Percentiles rank a stretch among this genome's conserved stretches.
Evolutionary conservation across 805 yeast genomes (phyloP).

Genomic region (Saccharomycopsis schoenii): DNA sequence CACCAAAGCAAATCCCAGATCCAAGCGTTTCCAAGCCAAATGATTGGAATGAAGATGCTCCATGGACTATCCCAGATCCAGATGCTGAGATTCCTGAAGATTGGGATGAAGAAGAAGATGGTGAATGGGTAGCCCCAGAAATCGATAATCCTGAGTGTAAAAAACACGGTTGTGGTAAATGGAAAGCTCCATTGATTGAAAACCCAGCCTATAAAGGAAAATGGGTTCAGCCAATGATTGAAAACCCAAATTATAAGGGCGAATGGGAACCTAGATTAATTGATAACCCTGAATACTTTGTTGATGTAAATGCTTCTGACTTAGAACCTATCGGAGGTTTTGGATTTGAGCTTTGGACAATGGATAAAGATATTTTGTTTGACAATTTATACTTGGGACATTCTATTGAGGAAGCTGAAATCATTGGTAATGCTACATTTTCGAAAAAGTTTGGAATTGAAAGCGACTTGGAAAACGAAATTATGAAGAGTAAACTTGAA

Average conservation of each 20-base stretch:
- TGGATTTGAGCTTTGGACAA: slow-evolving; percentile 87
- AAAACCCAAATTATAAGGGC: slow-evolving; percentile 73
- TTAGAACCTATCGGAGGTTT: slow-evolving; percentile 65
- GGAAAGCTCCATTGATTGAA: slow-evolving; percentile 57
- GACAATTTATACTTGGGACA: slow-evolving; percentile 84
- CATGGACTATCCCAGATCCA: slow-evolving; percentile 56
- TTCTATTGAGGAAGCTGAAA: slow-evolving; percentile 74
- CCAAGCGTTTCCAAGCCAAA: slow-evolving; percentile 60
- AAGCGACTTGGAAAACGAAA: slow-evolving; percentile 30
- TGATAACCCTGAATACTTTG: slow-evolving; percentile 60
- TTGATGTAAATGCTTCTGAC: slow-evolving; percentile 47
- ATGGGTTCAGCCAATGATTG: slow-evolving; percentile 61
- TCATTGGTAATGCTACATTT: slow-evolving; percentile 70
- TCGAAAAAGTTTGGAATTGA: slow-evolving; percentile 44
- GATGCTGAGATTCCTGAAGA: slow-evolving; percentile 55
- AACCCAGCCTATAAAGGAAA: slow-evolving; percentile 71
- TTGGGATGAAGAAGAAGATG: slow-evolving; percentile 90
- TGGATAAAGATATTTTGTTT: slow-evolving; percentile 64
- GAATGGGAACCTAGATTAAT: slow-evolving; percentile 61
- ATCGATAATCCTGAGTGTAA: slow-evolving; percentile 69
- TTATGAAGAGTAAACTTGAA: slow-evolving; percentile 33
- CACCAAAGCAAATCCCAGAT: slow-evolving; percentile 56
- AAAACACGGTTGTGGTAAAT: slow-evolving; percentile 68
- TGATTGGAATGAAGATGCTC: slow-evolving; percentile 66
- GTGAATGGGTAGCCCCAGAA: slow-evolving; percentile 68